phyloP scores from a whole-genome alignment of 495 filamentous ascomycete genomes.

The Pseudevernia furfuracea region DNA sequence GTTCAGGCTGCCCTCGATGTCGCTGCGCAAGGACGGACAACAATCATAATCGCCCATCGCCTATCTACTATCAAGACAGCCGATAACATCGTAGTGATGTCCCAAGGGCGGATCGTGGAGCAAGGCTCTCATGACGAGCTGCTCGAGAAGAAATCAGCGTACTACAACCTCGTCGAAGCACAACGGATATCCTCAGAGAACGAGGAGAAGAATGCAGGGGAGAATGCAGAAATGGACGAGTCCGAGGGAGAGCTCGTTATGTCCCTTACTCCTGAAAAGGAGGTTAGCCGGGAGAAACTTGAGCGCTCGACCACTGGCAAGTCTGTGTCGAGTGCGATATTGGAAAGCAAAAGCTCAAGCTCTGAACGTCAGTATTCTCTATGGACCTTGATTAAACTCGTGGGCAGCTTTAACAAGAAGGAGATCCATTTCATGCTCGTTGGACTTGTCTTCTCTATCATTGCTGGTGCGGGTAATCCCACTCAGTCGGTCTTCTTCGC shows the following conservation, averaged over 20 bases:
- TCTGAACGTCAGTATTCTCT: constrained; percentile 51
- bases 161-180: constrained; percentile 70
- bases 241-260: constrained; percentile 27
- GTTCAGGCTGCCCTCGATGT: constrained; percentile 89
- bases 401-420: constrained; percentile 69
- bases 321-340: constrained; percentile 61
- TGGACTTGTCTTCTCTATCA: constrained; percentile 68
- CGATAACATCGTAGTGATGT: constrained; percentile 93
- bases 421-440: constrained; percentile 68
- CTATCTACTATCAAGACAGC: constrained; percentile 89
- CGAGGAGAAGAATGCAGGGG: constrained; percentile 41
- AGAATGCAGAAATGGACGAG: constrained; percentile 11
- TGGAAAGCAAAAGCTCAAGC: constrained; percentile 41
- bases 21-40: constrained; percentile 83
- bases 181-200: constrained; percentile 67
- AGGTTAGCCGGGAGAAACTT: constrained; percentile 44
- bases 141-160: constrained; percentile 51
- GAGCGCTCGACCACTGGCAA: constrained; percentile 57
- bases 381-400: constrained; percentile 78
- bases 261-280: constrained; percentile 26
- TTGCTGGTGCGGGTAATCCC: constrained; percentile 79
- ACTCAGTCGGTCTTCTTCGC: constrained; percentile 86
- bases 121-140: constrained; percentile 75
- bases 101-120: constrained; percentile 76
- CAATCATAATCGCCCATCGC: constrained; percentile 92